These are phyloP conservation scores for Scenedesmus sp. DNA, from an alignment of 163 green algal genomes.

Conservation along the genomic window DNA sequence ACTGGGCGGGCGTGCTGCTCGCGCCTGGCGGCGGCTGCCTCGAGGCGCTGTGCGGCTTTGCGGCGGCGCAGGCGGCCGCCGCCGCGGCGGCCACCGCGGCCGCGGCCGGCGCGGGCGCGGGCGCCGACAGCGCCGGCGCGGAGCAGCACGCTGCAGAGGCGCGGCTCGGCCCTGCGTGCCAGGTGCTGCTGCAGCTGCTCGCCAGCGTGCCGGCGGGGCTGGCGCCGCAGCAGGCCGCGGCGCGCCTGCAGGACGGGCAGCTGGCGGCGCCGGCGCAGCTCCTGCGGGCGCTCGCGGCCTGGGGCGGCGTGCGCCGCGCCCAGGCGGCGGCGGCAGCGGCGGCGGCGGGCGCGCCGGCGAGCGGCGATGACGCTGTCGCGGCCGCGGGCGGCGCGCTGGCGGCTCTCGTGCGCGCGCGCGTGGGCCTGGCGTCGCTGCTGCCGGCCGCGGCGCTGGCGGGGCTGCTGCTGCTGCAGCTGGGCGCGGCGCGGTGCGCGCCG, in stretches of 20 bases:
- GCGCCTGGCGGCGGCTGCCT: slow-evolving; percentile 6
- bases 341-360: neutral
- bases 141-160: slow-evolving; percentile 9
- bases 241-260: neutral
- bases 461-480: slow-evolving; percentile 10
- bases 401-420: too few relatives aligned
- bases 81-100: neutral
- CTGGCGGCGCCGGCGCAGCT: neutral
- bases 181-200: slow-evolving; percentile 24
- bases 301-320: neutral
- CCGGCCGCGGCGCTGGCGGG: slow-evolving; percentile 11
- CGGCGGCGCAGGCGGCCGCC: neutral
- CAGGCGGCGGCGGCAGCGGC: slow-evolving; percentile 6
- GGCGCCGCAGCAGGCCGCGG: neutral
- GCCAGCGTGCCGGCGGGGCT: neutral
- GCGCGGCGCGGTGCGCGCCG: neutral
- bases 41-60: neutral
- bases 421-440: slow-evolving; percentile 12
- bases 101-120: too few relatives aligned
- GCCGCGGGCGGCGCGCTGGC: neutral
- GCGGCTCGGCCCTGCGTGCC: neutral
- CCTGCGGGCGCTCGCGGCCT: neutral
- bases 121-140: neutral
- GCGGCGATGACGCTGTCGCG: neutral
- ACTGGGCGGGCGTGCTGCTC: slow-evolving; percentile 13